phyloP scores from a whole-genome alignment of 2,329 filamentous ascomycete species.

The Metarhizium robertsii region DNA sequence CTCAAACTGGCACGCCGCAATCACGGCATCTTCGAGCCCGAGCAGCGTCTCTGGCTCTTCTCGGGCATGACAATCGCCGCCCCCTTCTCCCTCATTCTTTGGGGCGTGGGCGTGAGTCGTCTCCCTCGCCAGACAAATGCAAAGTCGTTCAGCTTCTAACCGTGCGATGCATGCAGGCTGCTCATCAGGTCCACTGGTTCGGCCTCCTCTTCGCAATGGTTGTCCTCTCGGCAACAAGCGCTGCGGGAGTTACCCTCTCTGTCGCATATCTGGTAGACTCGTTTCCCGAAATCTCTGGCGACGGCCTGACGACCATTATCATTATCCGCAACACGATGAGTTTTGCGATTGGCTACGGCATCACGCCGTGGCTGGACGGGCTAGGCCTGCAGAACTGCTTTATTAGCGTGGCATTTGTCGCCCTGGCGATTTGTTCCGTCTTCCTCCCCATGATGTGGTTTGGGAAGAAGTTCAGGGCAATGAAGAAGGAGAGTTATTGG shows the following conservation, averaged over 20 bases:
- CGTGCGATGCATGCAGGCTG: constrained; percentile 12
- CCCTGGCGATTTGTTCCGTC: constrained; percentile 27
- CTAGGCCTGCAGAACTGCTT: constrained; percentile 34
- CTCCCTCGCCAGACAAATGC: background rate
- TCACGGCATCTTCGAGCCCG: constrained; percentile 30
- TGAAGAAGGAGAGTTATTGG: constrained; percentile 13
- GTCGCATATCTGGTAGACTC: constrained; percentile 32
- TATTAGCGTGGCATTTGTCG: constrained; percentile 30
- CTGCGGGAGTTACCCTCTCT: constrained; percentile 25
- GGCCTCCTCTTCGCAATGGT: constrained; percentile 32
- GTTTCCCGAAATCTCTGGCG: constrained; percentile 29
- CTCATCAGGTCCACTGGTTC: constrained; percentile 30
- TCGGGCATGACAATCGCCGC: constrained; percentile 19
- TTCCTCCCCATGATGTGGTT: constrained; percentile 38
- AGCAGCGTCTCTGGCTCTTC: constrained; percentile 32
- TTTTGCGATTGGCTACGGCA: constrained; percentile 27
- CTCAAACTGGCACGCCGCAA: constrained; percentile 29
- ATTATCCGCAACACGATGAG: constrained; percentile 28
- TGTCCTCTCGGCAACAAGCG: constrained; percentile 21
- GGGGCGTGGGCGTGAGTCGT: constrained; percentile 21
- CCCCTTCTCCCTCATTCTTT: constrained; percentile 20
- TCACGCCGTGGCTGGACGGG: constrained; percentile 33
- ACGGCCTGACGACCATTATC: constrained; percentile 30
- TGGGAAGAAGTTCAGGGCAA: constrained; percentile 23
- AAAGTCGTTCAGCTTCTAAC: background rate